phyloP scores from a whole-genome alignment of 1,139 yeast species.

The Geotrichum australiense region DNA sequence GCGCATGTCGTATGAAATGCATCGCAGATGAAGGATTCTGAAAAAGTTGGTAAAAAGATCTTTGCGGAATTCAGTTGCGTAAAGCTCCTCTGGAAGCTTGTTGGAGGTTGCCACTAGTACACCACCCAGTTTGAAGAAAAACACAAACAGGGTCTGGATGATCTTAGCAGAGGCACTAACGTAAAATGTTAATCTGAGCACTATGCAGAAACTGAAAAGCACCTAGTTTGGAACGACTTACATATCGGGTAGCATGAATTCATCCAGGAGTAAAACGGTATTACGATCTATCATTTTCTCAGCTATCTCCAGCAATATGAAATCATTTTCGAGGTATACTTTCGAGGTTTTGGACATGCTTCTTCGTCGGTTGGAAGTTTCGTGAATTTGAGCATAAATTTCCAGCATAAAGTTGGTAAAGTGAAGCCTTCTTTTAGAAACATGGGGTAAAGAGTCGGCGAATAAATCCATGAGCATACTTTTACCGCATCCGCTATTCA shows the following conservation, averaged over 20 bases:
- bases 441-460: conserved; percentile 57
- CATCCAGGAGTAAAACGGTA: conserved; percentile 60
- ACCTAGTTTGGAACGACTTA: conserved; percentile 9
- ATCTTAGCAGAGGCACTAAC: conserved; percentile 58
- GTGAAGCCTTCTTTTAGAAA: conserved; percentile 64
- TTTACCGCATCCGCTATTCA: conserved; percentile 55
- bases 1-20: conserved; percentile 57
- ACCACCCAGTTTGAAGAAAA: conserved; percentile 66
- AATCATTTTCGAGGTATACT: conserved; percentile 48
- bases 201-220: background rate
- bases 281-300: conserved; percentile 53
- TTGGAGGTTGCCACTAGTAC: conserved; percentile 68
- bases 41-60: conserved; percentile 52
- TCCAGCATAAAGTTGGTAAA: conserved; percentile 62
- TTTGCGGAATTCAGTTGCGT: conserved; percentile 57
- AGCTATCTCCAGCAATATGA: conserved; percentile 59
- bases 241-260: conserved; percentile 67
- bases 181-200: background rate
- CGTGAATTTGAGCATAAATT: conserved; percentile 58
- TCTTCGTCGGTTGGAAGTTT: conserved; percentile 42
- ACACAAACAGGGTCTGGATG: conserved; percentile 55
- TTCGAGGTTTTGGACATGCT: conserved; percentile 32
- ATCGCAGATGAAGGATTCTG: conserved; percentile 51
- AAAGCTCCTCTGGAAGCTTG: conserved; percentile 58
- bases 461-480: conserved; percentile 69